Conservation (phyloP, 345 rosid species). For the Ceriops zippeliana region DNA sequence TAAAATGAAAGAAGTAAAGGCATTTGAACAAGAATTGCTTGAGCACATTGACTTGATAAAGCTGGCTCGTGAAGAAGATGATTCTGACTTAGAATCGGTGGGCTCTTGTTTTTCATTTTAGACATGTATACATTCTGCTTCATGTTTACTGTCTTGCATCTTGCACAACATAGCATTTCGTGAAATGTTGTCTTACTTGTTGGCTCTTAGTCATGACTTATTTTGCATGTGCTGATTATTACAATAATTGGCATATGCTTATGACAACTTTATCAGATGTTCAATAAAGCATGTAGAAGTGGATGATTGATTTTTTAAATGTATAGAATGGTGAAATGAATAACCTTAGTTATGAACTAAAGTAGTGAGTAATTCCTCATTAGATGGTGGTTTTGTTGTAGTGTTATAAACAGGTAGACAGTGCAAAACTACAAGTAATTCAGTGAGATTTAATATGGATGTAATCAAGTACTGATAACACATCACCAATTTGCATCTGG, state of each 20-base stretch:
- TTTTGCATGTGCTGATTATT: background rate
- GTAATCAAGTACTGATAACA: background rate
- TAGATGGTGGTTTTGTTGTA: background rate
- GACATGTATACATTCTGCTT: slow-evolving; percentile 54
- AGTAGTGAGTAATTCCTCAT: background rate
- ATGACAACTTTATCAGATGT: background rate
- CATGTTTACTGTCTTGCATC: slow-evolving; percentile 12
- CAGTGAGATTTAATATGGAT: background rate
- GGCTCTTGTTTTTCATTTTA: slow-evolving; percentile 58
- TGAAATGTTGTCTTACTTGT: background rate
- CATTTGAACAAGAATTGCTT: slow-evolving; percentile 73
- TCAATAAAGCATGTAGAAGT: background rate
- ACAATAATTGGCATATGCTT: background rate
- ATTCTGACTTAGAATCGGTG: slow-evolving; percentile 90
- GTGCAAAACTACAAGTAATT: background rate
- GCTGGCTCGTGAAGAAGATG: slow-evolving; percentile 86
- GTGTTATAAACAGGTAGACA: background rate
- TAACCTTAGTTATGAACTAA: background rate
- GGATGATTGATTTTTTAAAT: background rate
- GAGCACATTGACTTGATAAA: slow-evolving; percentile 95
- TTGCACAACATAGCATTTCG: background rate
- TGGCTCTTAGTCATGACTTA: background rate
- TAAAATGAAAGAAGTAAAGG: slow-evolving; percentile 69
- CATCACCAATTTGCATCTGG: background rate
- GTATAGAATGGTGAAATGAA: background rate